phyloP scores from a whole-genome alignment of 331 rosid species.

The Malus hybrid region DNA sequence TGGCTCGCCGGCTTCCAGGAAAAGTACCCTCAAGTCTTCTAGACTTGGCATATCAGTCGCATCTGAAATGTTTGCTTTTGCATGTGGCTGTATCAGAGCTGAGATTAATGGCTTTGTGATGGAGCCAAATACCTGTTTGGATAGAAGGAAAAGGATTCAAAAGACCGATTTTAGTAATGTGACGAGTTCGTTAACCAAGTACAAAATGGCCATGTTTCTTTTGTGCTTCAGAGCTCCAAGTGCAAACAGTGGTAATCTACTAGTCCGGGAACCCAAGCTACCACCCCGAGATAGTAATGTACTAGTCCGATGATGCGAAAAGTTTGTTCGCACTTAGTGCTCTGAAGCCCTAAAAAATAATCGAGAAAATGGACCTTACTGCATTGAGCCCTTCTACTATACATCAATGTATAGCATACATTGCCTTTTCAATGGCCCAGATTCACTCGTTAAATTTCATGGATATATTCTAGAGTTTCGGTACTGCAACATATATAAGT shows the following conservation, averaged over 20 bases:
- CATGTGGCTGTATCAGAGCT: conserved; percentile 42
- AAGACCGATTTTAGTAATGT: background rate
- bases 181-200: background rate
- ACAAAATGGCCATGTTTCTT: background rate
- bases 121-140: conserved; percentile 69
- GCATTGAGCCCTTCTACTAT: background rate
- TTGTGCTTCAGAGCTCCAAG: background rate
- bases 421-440: background rate
- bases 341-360: background rate
- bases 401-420: background rate
- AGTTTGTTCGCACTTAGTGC: background rate
- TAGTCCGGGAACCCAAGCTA: background rate
- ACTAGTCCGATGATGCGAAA: background rate
- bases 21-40: conserved; percentile 37
- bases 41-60: conserved; percentile 29
- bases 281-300: background rate
- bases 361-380: background rate
- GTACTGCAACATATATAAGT: background rate
- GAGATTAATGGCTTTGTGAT: conserved; percentile 62
- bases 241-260: background rate
- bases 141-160: background rate
- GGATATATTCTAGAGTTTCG: background rate
- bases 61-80: conserved; percentile 29
- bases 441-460: background rate
- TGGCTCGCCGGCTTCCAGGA: conserved; percentile 28